Evolutionary conservation across 768 basidiomycete genomes (phyloP).

Genomic region (Hypsizygus marmoreus): DNA sequence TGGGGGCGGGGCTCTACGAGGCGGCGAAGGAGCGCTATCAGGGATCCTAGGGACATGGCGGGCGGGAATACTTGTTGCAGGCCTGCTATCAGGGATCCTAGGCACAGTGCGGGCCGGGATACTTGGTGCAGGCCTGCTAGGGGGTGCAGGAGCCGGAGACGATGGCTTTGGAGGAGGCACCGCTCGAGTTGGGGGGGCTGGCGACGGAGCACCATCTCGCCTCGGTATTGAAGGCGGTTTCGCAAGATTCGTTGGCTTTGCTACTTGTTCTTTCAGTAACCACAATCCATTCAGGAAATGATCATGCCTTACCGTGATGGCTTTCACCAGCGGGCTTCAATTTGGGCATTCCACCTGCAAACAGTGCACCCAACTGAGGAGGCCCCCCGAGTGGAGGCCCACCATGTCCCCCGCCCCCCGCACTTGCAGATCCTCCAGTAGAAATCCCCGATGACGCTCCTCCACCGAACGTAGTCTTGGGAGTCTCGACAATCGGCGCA

Average conservation of each 20-base stretch:
- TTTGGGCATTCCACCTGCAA: constrained; percentile 92
- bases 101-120: constrained; percentile 42
- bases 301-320: constrained; percentile 47
- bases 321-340: constrained; percentile 76
- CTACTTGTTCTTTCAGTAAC: constrained; percentile 33
- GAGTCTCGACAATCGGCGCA: constrained; percentile 57
- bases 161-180: constrained; percentile 22
- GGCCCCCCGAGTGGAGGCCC: too few relatives aligned
- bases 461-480: constrained; percentile 40
- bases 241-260: constrained; percentile 61
- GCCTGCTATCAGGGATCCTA: too few relatives aligned
- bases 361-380: constrained; percentile 81
- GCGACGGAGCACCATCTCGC: constrained; percentile 37
- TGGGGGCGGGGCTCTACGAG: constrained; percentile 43
- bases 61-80: constrained; percentile 38
- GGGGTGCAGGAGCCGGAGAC: constrained; percentile 36
- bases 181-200: constrained; percentile 28
- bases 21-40: constrained; percentile 39
- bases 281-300: constrained; percentile 1
- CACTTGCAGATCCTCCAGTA: constrained; percentile 24
- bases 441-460: constrained; percentile 42
- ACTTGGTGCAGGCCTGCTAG: constrained; percentile 32
- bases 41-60: constrained; percentile 37
- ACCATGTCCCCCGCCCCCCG: constrained; percentile 25
- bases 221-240: constrained; percentile 69